These are phyloP conservation scores for Leucaena leucocephala DNA, from an alignment of 306 rosid genomes.

Conservation along the genomic window DNA sequence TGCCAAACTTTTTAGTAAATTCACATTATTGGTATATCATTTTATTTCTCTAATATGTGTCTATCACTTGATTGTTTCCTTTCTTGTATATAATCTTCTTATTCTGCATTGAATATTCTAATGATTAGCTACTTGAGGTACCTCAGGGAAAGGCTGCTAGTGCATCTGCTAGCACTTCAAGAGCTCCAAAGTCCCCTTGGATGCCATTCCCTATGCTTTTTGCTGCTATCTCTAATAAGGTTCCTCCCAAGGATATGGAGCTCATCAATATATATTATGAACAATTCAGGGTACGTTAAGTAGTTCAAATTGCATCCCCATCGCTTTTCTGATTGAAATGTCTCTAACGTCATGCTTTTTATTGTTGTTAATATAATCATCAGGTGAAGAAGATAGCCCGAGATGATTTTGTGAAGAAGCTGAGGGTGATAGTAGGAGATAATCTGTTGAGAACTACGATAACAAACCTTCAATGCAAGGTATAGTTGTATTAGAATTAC, in stretches of 20 bases:
- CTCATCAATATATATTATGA: conserved; percentile 53
- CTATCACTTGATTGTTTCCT: background rate
- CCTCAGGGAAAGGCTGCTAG: conserved; percentile 47
- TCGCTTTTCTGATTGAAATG: conserved; percentile 7
- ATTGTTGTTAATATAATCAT: background rate
- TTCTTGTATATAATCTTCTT: background rate
- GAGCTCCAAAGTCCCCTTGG: conserved; percentile 79
- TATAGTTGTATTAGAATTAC: conserved; percentile 25
- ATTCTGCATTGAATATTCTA: conserved; percentile 20
- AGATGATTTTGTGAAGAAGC: conserved; percentile 64
- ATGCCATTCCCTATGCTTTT: conserved; percentile 86
- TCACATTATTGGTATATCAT: background rate
- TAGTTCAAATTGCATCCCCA: conserved; percentile 12
- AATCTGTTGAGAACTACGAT: conserved; percentile 66
- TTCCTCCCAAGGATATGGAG: conserved; percentile 62
- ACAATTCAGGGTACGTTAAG: conserved; percentile 60
- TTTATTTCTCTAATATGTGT: background rate
- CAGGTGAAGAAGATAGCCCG: conserved; percentile 70
- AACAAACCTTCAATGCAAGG: conserved; percentile 71
- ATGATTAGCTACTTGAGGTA: conserved; percentile 30
- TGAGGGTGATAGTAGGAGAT: conserved; percentile 78
- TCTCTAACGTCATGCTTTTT: background rate
- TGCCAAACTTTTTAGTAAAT: background rate
- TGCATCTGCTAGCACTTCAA: conserved; percentile 45
- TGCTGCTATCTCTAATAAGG: conserved; percentile 61